These are phyloP conservation scores for Xylaria palmicola DNA, from an alignment of 495 filamentous ascomycete genomes.

Conservation along the genomic window DNA sequence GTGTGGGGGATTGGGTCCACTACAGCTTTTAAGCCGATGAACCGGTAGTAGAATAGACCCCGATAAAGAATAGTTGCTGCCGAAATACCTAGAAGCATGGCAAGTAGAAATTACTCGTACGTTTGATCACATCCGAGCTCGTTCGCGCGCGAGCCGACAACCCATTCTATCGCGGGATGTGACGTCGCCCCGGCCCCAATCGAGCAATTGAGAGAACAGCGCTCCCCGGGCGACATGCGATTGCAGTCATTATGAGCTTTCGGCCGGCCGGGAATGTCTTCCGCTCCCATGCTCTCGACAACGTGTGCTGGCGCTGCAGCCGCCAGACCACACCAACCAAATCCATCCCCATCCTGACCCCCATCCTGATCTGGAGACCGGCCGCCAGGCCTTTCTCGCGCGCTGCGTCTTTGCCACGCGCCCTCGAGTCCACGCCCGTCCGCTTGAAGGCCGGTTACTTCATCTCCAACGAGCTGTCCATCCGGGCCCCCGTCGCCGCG, in stretches of 20 bases:
- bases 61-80: too few relatives aligned
- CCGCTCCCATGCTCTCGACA: conserved; percentile 26
- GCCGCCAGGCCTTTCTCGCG: neutral
- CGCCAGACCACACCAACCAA: conserved; percentile 9
- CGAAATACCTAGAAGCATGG: too few relatives aligned
- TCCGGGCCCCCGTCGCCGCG: conserved; percentile 21
- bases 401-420: conserved; percentile 9
- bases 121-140: too few relatives aligned
- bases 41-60: too few relatives aligned
- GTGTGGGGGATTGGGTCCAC: too few relatives aligned
- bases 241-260: conserved; percentile 34
- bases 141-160: neutral
- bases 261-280: conserved; percentile 29
- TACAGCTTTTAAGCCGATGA: too few relatives aligned
- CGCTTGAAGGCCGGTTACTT: conserved; percentile 41
- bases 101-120: too few relatives aligned
- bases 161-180: neutral
- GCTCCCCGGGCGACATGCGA: conserved; percentile 24
- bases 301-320: conserved; percentile 32
- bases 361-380: neutral
- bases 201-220: conserved; percentile 14
- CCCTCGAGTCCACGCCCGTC: conserved; percentile 13
- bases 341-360: neutral
- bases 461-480: conserved; percentile 38
- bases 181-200: conserved; percentile 2